These are phyloP conservation scores for Zygotorulaspora chibaensis DNA, from an alignment of 805 yeast genomes.

Conservation along the genomic window DNA sequence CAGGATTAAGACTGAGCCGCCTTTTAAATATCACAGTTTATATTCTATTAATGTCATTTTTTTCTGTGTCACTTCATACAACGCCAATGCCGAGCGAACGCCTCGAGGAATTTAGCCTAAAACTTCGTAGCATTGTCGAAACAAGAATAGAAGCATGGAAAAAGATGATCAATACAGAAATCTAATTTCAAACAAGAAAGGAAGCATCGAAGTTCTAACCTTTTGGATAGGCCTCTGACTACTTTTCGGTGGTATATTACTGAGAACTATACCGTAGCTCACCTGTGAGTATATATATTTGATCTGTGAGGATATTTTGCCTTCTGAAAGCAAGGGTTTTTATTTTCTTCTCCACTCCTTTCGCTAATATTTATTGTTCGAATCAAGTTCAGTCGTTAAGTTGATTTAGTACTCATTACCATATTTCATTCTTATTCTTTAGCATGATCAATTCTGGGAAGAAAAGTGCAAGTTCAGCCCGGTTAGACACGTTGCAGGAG, in stretches of 20 bases:
- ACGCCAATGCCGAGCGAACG: neutral
- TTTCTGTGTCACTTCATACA: neutral
- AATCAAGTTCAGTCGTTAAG: neutral
- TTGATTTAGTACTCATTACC: neutral
- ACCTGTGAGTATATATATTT: neutral
- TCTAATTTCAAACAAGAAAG: neutral
- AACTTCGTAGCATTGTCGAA: neutral
- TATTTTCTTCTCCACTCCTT: neutral
- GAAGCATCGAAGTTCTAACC: neutral
- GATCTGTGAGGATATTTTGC: neutral
- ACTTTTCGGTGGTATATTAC: neutral
- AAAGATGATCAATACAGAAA: neutral
- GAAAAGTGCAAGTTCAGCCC: slow-evolving; percentile 1
- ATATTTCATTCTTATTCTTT: neutral
- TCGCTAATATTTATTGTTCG: neutral
- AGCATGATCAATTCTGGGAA: neutral
- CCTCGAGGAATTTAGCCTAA: neutral
- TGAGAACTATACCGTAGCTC: neutral
- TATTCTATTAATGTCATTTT: neutral
- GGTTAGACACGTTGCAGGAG: slow-evolving; percentile 13
- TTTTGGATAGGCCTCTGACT: neutral
- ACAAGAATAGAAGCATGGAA: slow-evolving; percentile 1
- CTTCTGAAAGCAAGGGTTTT: too few relatives aligned
- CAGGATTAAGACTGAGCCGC: neutral
- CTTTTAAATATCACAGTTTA: neutral